These are phyloP conservation scores for Hibiscus mutabilis DNA, from an alignment of 345 rosid species.

Conservation along the genomic window DNA sequence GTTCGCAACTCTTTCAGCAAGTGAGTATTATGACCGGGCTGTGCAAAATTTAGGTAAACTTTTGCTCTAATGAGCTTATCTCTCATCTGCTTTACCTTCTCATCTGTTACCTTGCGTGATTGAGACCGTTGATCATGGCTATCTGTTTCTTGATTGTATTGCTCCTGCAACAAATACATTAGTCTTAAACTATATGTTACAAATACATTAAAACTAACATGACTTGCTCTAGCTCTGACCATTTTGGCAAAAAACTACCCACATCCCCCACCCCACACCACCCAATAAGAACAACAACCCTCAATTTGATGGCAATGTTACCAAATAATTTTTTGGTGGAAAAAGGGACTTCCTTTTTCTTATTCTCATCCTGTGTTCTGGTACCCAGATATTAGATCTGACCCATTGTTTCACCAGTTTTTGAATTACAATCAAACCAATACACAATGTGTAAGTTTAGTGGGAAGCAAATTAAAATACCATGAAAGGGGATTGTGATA, in stretches of 20 bases:
- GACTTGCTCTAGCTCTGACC: not conserved
- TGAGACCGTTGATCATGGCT: slow-evolving; percentile 28
- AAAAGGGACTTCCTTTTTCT: not conserved
- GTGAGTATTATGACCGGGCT: slow-evolving; percentile 65
- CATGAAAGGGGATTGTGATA: not conserved
- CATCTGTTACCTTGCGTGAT: slow-evolving; percentile 37
- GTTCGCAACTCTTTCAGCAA: slow-evolving; percentile 65
- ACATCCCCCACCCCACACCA: not conserved
- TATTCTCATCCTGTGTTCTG: not conserved
- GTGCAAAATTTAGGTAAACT: slow-evolving; percentile 57
- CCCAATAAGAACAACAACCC: not conserved
- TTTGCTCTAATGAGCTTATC: slow-evolving; percentile 78
- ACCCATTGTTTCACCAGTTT: not conserved
- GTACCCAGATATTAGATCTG: not conserved
- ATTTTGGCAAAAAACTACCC: not conserved
- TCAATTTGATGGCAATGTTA: slow-evolving; percentile 1
- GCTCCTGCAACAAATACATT: slow-evolving; percentile 37
- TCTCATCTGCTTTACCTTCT: slow-evolving; percentile 62
- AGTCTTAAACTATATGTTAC: not conserved
- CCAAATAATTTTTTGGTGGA: not conserved
- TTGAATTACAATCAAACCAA: not conserved
- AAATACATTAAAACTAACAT: slow-evolving; percentile 2
- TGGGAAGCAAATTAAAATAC: not conserved
- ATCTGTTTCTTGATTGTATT: slow-evolving; percentile 15
- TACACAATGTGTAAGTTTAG: not conserved